Evolutionary conservation across 2,329 filamentous ascomycete species (phyloP).

Genomic region (Botryotinia narcissicola): DNA sequence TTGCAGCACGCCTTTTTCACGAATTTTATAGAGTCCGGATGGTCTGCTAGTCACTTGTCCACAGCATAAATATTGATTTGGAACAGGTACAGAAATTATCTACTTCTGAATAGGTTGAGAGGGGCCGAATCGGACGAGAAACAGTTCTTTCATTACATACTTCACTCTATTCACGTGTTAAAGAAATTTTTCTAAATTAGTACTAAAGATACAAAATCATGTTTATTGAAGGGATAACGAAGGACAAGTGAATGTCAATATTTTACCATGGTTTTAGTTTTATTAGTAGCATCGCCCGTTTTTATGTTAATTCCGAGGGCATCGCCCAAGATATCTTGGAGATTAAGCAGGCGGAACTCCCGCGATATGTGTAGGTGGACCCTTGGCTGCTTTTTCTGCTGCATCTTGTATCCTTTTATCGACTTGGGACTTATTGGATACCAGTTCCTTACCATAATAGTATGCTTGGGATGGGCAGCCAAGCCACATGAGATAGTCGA

Average conservation of each 20-base stretch:
- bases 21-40: not conserved
- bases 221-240: too few species aligned
- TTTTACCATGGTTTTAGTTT: not conserved
- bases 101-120: not conserved
- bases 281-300: too few species aligned
- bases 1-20: not conserved
- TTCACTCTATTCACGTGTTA: not conserved
- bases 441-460: not conserved
- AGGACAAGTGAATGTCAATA: not conserved
- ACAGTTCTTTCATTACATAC: not conserved
- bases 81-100: not conserved
- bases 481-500: conserved; percentile 9
- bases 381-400: not conserved
- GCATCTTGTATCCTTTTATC: not conserved
- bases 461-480: conserved; percentile 6
- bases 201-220: not conserved
- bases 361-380: not conserved
- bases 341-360: not conserved
- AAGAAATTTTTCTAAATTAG: not conserved
- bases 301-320: not conserved
- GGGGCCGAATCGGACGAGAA: not conserved
- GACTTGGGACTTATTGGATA: not conserved
- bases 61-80: not conserved
- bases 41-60: too few species aligned
- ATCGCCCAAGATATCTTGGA: not conserved